Evolutionary conservation across 495 filamentous ascomycete species (phyloP).

Genomic region (Daldinia concentrica): DNA sequence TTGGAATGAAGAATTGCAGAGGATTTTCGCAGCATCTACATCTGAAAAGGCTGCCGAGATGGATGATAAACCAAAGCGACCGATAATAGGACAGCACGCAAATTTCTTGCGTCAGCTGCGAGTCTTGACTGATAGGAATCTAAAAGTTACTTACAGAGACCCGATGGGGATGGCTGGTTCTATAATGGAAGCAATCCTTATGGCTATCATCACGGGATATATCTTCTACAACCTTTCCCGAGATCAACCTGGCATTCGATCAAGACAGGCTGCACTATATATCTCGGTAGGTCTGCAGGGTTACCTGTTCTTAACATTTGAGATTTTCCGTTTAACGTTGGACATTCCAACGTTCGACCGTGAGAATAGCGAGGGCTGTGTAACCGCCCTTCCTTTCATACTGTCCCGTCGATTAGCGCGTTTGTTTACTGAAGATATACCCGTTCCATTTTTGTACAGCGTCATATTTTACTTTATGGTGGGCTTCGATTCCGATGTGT

Average conservation of each 20-base stretch:
- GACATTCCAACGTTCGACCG: conserved; percentile 80
- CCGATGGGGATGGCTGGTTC: conserved; percentile 75
- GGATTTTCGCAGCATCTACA: conserved; percentile 17
- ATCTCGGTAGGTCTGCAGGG: conserved; percentile 72
- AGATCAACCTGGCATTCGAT: conserved; percentile 70
- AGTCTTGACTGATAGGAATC: conserved; percentile 71
- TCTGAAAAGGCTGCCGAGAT: conserved; percentile 16
- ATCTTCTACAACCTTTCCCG: conserved; percentile 70
- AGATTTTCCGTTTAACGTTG: conserved; percentile 73
- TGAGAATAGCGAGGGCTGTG: conserved; percentile 74
- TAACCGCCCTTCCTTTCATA: conserved; percentile 71
- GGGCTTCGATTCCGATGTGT: conserved; percentile 67
- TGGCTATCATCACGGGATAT: conserved; percentile 75
- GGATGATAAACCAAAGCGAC: conserved; percentile 11
- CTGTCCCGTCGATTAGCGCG: conserved; percentile 71
- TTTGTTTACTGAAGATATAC: conserved; percentile 71
- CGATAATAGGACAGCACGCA: conserved; percentile 44
- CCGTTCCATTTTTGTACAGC: conserved; percentile 71
- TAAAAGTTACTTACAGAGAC: conserved; percentile 73
- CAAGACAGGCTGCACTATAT: conserved; percentile 73
- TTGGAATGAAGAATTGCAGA: conserved; percentile 58
- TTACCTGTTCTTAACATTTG: conserved; percentile 77
- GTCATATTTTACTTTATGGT: conserved; percentile 80
- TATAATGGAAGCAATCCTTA: conserved; percentile 68
- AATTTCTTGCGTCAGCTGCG: conserved; percentile 67